Conservation (phyloP, 495 filamentous ascomycete genomes). For the Hypoxylon subgilvum region DNA sequence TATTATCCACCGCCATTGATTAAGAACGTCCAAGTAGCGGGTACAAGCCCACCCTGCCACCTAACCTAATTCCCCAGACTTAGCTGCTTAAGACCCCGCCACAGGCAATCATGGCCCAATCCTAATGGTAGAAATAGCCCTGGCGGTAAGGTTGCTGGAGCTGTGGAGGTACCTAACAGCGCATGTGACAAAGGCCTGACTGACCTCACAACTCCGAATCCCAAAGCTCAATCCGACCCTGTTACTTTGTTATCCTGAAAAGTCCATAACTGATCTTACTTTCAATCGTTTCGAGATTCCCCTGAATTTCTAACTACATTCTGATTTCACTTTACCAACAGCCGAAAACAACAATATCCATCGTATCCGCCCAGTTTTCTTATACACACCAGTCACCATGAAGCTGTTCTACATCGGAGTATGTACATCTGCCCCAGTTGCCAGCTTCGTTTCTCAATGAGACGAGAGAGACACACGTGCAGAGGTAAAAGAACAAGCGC, state of each 20-base stretch:
- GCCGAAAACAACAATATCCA: constrained; percentile 3
- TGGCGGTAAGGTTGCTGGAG: neutral
- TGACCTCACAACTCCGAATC: constrained; percentile 27
- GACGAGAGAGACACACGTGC: too few relatives aligned
- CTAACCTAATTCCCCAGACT: constrained; percentile 17
- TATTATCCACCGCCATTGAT: too few relatives aligned
- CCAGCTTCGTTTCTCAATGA: constrained; percentile 9
- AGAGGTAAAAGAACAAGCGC: too few relatives aligned
- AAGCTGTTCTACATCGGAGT: constrained; percentile 94
- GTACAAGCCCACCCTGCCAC: too few relatives aligned
- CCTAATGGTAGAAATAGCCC: too few relatives aligned
- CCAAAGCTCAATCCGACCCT: constrained; percentile 2
- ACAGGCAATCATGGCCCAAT: constrained; percentile 11
- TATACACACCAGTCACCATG: constrained; percentile 63
- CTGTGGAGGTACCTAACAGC: constrained; percentile 4
- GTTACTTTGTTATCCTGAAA: neutral
- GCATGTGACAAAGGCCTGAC: constrained; percentile 31
- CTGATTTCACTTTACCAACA: constrained; percentile 1
- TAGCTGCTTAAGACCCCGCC: constrained; percentile 16
- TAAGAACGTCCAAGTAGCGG: too few relatives aligned
- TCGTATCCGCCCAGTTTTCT: neutral
- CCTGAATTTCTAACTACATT: neutral
- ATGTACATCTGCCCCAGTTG: constrained; percentile 43
- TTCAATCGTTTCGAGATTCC: constrained; percentile 11
- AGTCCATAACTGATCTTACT: constrained; percentile 7